A percentile compares a stretch with the other conserved stretches of the same genome.
Evolutionary conservation across 202 grass and related monocot species (phyloP).

Genomic region (Panicum virgatum): DNA sequence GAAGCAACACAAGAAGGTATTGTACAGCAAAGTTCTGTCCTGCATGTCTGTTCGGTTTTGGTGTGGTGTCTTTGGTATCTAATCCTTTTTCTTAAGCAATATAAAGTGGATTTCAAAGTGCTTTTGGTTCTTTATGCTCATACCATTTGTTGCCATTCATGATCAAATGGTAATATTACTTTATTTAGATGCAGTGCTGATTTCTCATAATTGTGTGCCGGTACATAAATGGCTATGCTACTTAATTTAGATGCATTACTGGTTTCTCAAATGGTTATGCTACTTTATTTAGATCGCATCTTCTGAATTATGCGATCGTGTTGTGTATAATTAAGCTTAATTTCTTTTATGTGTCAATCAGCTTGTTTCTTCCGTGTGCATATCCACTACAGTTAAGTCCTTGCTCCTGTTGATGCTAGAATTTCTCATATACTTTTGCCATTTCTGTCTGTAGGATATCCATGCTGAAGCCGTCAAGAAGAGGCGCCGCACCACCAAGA

Average conservation of each 20-base stretch:
- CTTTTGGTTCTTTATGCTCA: background rate
- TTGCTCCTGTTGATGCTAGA: background rate
- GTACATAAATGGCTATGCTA: background rate
- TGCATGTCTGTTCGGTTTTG: background rate
- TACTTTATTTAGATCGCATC: background rate
- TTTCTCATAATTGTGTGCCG: background rate
- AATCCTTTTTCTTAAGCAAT: background rate
- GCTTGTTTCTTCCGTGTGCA: background rate
- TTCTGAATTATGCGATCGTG: background rate
- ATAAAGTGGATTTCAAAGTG: background rate
- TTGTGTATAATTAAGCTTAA: background rate
- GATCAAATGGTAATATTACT: background rate
- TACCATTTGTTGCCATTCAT: background rate
- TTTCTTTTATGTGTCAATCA: background rate
- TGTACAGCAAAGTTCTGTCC: no score
- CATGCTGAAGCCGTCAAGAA: constrained; percentile 68
- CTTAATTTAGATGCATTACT: background rate
- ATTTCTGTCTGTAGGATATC: constrained; percentile 44
- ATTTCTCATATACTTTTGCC: background rate
- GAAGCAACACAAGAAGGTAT: constrained; percentile 72
- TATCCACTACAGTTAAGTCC: background rate
- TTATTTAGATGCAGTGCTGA: background rate
- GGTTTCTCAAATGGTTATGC: background rate
- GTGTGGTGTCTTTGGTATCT: background rate
- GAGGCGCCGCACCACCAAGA: constrained; percentile 60